Evolutionary conservation across 148 eudicot genomes (phyloP), one percentile per base, ranked within the genome.

Genomic region (Persicaria maculosa): DNA sequence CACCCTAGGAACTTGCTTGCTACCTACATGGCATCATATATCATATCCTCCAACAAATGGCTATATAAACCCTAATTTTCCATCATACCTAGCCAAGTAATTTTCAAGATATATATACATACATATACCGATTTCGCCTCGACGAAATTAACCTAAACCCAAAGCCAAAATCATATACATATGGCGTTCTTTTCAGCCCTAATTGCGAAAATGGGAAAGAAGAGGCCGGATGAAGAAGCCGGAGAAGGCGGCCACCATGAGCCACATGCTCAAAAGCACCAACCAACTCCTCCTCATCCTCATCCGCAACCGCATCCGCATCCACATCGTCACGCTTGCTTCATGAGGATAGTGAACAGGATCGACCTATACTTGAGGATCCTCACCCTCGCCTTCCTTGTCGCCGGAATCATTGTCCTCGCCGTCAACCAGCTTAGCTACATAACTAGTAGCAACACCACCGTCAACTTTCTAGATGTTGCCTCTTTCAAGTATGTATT

Each of bases 121-220:
- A 14, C 19, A 36, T 43, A 2, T 0, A 9, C 70, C 20, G 3
- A 31, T 9, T 12, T 6, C 44, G 10, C 17, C 12, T 57, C 19
- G 25, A 57, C 20, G 11, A 57, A 9, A 48, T 9, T 8, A 57
- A 16, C 6, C 19, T 5, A 54, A 62, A 58, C 2, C 36, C 7
- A 53, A 31, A 31, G 7, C 6, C 43, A 61, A 61, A 25, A 0
- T 10, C 16, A 6, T 7, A 5, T 43, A 40, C 14, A 43, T 1
- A 65, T 65, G 70, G 70, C 46, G 12, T 36, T 65, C 70, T 65
- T 65, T 57, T 57, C 62, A 17, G 62, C 61, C 22, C 61, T 55
- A 55, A 55, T n/a, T 9, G 25, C 62, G 3, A 57, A 19, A 31
- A 31, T 31, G 62, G 20, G 19, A 17, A 65, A 65, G 47, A 31